Base-by-base conservation (phyloP, 805 yeast genomes). In the Ogataea thermomethanolica region DNA sequence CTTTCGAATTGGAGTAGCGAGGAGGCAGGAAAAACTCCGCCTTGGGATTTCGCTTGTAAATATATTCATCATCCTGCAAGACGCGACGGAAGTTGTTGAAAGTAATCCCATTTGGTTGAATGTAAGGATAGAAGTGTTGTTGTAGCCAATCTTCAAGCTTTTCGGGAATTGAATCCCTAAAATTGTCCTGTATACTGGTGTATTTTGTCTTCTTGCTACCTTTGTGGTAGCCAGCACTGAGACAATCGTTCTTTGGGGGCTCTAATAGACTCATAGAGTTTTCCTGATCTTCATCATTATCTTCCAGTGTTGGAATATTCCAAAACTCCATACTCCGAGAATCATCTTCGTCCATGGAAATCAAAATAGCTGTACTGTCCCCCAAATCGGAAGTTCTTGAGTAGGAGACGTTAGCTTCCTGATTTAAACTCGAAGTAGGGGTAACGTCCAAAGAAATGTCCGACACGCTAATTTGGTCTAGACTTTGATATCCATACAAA, bases 71-170 rank as follows among this genome's bases (percentile, higher is more conserved):
- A 15, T 46, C 43, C 13, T 41, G 39, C 11, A 36, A 24, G 12
- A 36, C 21, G 6, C 36, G 41, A 26, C 42, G 37, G 37, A 48
- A 50, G 7, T 44, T 44, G 26, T 38, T 32, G 35, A 48, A 40
- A 3, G 46, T 50, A 35, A 48, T 40, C 5, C 50, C 50, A 39
- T 50, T 50, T 11, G 52, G 52, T 25, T 48, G 43, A 27, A 48
- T 38, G 41, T 44, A 50, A 6, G 50, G 52, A 31, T 39, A 42
- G 24, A 46, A 48, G 29, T 48, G 49, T 20, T 25, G 21, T 4
- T 33, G 22, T 33, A 50, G 40, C 50, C 48, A 45, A 2, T 29
- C 27, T n/a, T 35, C 35, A 3, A 46, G 44, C 20, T 33, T 28
- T 11, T 41, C 35, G 2, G 51, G 48, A 23, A 33, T 35, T 1